phyloP scores from a whole-genome alignment of 2,329 filamentous ascomycete genomes.

The Epicoccum nigrum region DNA sequence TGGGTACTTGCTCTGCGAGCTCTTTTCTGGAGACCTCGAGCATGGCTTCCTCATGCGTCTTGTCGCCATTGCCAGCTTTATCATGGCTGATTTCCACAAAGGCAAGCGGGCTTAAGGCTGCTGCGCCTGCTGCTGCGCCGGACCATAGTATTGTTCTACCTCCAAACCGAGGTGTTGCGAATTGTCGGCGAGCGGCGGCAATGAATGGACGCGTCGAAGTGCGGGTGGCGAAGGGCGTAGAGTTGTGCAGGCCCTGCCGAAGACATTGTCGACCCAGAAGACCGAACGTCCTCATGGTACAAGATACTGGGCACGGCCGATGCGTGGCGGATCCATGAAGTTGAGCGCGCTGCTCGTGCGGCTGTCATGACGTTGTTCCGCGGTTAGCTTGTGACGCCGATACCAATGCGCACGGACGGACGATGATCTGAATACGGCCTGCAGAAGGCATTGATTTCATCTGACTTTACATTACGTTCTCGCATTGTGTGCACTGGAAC shows the following conservation, averaged over 20 bases:
- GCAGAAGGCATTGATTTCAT: no score
- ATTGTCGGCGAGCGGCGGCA: conserved; percentile 40
- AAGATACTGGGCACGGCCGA: conserved; percentile 25
- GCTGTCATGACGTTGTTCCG: conserved; percentile 33
- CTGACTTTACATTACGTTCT: no score
- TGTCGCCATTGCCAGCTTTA: conserved; percentile 52
- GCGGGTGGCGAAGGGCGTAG: conserved; percentile 24
- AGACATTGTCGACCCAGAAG: conserved; percentile 58
- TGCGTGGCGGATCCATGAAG: conserved; percentile 36
- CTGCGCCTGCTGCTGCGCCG: conserved; percentile 35
- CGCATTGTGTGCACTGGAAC: no score
- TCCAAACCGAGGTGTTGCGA: conserved; percentile 44
- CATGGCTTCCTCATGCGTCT: conserved; percentile 86
- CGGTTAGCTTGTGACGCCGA: conserved; percentile 25
- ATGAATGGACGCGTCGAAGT: conserved; percentile 33
- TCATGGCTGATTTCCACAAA: conserved; percentile 65
- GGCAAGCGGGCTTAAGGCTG: conserved; percentile 59
- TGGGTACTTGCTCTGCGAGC: conserved; percentile 70
- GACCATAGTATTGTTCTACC: conserved; percentile 42
- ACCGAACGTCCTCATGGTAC: conserved; percentile 58
- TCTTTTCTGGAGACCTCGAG: conserved; percentile 80
- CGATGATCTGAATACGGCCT: no score
- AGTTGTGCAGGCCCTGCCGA: conserved; percentile 46
- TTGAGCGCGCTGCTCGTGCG: conserved; percentile 6
- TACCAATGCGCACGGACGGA: conserved; percentile 11